phyloP scores from a whole-genome alignment of 108 stramenopile genomes.

The Nitzschia inconspicua region DNA sequence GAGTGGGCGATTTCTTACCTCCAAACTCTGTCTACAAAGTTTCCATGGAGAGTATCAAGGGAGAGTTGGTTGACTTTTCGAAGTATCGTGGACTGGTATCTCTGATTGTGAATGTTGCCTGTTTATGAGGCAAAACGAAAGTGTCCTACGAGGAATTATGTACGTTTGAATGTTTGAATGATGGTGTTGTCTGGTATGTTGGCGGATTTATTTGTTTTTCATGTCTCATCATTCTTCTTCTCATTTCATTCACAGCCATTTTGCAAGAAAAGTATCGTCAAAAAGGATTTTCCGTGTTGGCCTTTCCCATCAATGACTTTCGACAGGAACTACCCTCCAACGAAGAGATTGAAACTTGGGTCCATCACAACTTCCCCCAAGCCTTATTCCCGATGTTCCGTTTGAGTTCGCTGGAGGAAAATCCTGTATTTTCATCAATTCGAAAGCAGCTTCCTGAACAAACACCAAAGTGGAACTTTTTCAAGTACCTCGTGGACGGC shows the following conservation, averaged over 20 bases:
- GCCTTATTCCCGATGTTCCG: constrained; percentile 63
- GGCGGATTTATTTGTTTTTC: not conserved
- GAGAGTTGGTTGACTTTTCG: constrained; percentile 39
- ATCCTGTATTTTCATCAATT: constrained; percentile 59
- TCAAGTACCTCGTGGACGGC: constrained; percentile 73
- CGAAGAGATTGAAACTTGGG: constrained; percentile 55
- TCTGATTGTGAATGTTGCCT: constrained; percentile 77
- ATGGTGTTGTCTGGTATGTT: not conserved
- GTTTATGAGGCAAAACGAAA: constrained; percentile 74
- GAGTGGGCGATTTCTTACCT: constrained; percentile 44
- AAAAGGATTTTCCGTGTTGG: constrained; percentile 58
- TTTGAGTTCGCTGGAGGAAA: constrained; percentile 33
- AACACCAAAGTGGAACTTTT: constrained; percentile 64
- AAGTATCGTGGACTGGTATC: constrained; percentile 59
- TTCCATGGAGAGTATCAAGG: constrained; percentile 42
- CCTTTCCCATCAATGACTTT: constrained; percentile 79
- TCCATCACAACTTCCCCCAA: constrained; percentile 54
- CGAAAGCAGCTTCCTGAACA: constrained; percentile 42
- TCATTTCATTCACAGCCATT: constrained; percentile 1
- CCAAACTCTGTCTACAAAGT: constrained; percentile 66
- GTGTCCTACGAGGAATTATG: constrained; percentile 67
- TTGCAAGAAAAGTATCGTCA: constrained; percentile 48
- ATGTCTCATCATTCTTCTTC: not conserved
- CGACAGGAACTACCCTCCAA: constrained; percentile 71
- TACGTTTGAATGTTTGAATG: not conserved